Conservation (phyloP, 2,329 filamentous ascomycete species). For the Zymoseptoria pseudotritici region DNA sequence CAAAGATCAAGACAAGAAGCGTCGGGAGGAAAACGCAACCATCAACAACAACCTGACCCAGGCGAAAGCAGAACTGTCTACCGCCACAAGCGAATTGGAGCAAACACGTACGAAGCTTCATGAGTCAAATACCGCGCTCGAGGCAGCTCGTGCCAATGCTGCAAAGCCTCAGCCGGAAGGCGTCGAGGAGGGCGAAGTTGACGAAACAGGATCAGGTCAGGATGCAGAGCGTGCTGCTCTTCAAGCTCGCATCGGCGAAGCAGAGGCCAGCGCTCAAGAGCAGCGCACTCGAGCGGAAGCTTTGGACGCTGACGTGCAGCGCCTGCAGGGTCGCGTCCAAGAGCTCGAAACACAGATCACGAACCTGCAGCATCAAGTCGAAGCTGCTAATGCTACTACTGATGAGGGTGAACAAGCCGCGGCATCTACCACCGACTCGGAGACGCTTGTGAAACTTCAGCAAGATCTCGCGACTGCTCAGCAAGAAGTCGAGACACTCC, state of each 20-base stretch:
- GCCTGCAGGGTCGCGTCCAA: conserved; percentile 53
- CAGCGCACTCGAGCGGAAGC: conserved; percentile 31
- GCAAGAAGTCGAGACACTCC: conserved; percentile 40
- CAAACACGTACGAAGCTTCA: conserved; percentile 48
- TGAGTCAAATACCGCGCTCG: conserved; percentile 55
- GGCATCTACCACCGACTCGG: conserved; percentile 12
- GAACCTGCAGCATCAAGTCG: conserved; percentile 33
- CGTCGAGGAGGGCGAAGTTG: conserved; percentile 42
- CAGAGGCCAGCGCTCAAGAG: conserved; percentile 34
- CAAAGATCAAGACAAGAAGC: conserved; percentile 51
- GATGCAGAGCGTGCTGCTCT: conserved; percentile 30
- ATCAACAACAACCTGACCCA: conserved; percentile 18
- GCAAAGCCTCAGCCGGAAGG: conserved; percentile 18
- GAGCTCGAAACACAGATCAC: conserved; percentile 56
- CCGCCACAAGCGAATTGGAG: conserved; percentile 10
- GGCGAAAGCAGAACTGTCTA: conserved; percentile 13
- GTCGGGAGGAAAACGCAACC: conserved; percentile 59
- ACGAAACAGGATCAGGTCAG: conserved; percentile 26
- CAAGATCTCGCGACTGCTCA: conserved; percentile 38
- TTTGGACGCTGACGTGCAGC: conserved; percentile 36
- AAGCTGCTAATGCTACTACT: conserved; percentile 20
- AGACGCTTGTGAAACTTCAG: conserved; percentile 30
- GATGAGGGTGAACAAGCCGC: neutral
- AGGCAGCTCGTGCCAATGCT: conserved; percentile 48
- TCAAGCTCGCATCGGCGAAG: conserved; percentile 32